These are phyloP conservation scores for Cocos nucifera DNA, from an alignment of 176 grass and related monocot species.

Conservation along the genomic window DNA sequence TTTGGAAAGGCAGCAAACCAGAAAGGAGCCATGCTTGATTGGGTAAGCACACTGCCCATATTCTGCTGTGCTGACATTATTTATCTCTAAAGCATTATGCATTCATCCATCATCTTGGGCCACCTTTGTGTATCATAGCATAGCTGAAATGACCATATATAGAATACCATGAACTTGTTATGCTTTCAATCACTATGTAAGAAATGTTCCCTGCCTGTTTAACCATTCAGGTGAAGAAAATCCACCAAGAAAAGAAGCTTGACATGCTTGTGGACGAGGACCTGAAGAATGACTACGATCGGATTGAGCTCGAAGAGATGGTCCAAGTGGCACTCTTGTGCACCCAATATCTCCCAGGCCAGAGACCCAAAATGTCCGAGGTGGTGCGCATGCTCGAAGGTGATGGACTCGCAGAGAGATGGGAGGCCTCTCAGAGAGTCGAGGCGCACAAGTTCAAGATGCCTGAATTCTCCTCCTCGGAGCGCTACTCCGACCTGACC, in stretches of 20 bases:
- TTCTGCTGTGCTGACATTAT: no score
- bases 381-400: slow-evolving; percentile 84
- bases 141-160: no score
- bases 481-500: slow-evolving; percentile 38
- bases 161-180: no score
- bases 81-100: no score
- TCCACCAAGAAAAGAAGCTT: slow-evolving; percentile 77
- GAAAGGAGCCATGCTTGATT: no score
- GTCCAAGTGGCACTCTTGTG: slow-evolving; percentile 73
- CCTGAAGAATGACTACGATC: slow-evolving; percentile 50
- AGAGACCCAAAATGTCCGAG: slow-evolving; percentile 75
- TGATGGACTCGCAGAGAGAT: slow-evolving; percentile 66
- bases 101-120: no score
- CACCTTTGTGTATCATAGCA: no score
- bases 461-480: slow-evolving; percentile 41
- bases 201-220: no score
- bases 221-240: slow-evolving; percentile 59
- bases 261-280: slow-evolving; percentile 63
- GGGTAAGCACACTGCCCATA: no score
- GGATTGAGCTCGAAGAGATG: slow-evolving; percentile 76
- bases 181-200: no score
- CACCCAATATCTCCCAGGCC: slow-evolving; percentile 63
- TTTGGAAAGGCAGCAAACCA: background rate
- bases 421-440: slow-evolving; percentile 43
- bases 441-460: slow-evolving; percentile 51